Evolutionary conservation across 805 yeast genomes (phyloP), one percentile per base, ranked within the genome.

Genomic region (Hanseniaspora lindneri): DNA sequence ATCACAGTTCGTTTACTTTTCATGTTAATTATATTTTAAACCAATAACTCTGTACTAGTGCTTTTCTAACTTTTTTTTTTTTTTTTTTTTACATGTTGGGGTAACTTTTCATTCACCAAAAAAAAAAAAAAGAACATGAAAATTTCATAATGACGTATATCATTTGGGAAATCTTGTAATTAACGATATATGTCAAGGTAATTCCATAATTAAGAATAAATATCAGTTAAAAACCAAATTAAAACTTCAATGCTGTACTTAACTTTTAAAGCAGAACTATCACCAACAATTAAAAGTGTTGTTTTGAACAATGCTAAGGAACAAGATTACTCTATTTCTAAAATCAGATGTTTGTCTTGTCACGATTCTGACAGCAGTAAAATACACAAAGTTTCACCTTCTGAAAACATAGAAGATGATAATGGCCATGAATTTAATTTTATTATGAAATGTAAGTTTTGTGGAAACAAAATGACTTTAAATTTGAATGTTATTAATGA

Each of bases 341-440:
- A 69, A 50, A 70, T 87, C 14, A 73, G 73, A 56, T 89, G 98
- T 61, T 79, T 81, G 1, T 71, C 74, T 34, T 89, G 98, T 65
- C 75, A 88, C 53, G 94, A 84, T 53, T 64, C 61, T 7, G 94
- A 89, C 62, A 75, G 74, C 19, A 83, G 86, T 55, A 75, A 76
- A 14, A 4, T 27, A 1, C 74, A 86, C 25, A 69, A 74, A 21
- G 77, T 88, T 58, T 82, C 83, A 61, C 65, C 76, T 50, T 75
- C 72, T 54, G 95, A 81, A 54, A 63, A 67, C 44, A 77, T 77
- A 61, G 83, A 78, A 37, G 59, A 85, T 23, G 61, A 73, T 1
- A 43, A 39, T 16, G 86, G 84, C 0, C 75, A 88, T 37, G 73
- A 79, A 52, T 94, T 95, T 7, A 83, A 79, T 53, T 84, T 87